phyloP scores from a whole-genome alignment of 768 basidiomycete species.

The Pleurotus cornucopiae region DNA sequence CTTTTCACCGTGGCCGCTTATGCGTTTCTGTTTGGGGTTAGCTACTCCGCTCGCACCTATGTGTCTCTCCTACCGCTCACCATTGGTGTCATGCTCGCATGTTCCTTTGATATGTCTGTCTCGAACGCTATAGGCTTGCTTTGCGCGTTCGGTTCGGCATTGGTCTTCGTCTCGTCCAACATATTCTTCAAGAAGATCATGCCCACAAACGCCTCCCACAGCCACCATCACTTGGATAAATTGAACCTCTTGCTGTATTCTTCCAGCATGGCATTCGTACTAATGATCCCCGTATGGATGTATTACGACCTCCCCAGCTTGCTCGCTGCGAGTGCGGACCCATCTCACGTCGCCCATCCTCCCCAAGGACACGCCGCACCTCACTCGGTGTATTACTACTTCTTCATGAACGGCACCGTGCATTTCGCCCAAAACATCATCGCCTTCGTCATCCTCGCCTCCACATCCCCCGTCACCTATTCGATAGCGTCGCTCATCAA shows the following conservation, averaged over 20 bases:
- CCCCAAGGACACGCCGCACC: conserved; percentile 40
- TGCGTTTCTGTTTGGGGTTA: conserved; percentile 88
- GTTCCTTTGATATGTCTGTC: conserved; percentile 86
- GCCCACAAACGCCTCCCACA: conserved; percentile 46
- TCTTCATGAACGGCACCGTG: conserved; percentile 91
- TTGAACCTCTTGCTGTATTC: conserved; percentile 95
- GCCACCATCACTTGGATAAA: conserved; percentile 85
- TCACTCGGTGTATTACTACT: conserved; percentile 74
- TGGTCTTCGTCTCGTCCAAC: conserved; percentile 96
- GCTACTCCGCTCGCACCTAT: conserved; percentile 90
- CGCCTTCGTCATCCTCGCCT: conserved; percentile 93
- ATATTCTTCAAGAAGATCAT: conserved; percentile 99
- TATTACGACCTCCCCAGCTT: conserved; percentile 81
- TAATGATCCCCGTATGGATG: conserved; percentile 96
- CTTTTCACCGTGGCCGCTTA: conserved; percentile 97
- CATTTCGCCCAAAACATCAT: conserved; percentile 98
- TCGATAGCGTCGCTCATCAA: conserved; percentile 98
- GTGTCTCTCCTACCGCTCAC: conserved; percentile 92
- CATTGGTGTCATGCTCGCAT: conserved; percentile 95
- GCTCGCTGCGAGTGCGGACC: conserved; percentile 38
- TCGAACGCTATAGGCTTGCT: conserved; percentile 86
- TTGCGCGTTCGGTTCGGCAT: conserved; percentile 93
- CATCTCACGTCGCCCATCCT: conserved; percentile 41
- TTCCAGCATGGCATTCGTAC: conserved; percentile 85
- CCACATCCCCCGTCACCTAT: conserved; percentile 97